Evolutionary conservation across 1,139 yeast genomes (phyloP).

Genomic region (Hansenula sp.): DNA sequence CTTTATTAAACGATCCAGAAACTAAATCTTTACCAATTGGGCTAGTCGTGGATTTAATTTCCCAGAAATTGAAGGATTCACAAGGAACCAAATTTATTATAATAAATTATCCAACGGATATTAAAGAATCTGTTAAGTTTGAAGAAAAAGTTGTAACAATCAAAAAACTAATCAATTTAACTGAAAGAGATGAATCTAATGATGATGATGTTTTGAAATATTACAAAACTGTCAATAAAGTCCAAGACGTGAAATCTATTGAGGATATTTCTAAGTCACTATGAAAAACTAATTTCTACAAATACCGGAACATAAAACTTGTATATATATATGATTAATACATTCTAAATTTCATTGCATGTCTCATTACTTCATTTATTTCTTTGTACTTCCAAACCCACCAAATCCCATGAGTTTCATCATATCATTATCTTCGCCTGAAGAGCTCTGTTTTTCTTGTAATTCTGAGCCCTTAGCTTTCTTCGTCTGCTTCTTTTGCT

Average conservation of each 20-base stretch:
- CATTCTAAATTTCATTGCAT: background rate
- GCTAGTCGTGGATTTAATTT: conserved; percentile 50
- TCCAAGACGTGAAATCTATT: conserved; percentile 11
- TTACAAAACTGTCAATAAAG: conserved; percentile 53
- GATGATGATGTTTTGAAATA: conserved; percentile 43
- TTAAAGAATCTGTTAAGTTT: conserved; percentile 53
- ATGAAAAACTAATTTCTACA: background rate
- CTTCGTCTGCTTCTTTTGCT: conserved; percentile 25
- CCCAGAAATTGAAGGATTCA: conserved; percentile 34
- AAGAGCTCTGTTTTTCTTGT: conserved; percentile 8
- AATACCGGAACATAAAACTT: background rate
- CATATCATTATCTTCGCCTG: conserved; percentile 29
- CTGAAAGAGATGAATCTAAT: conserved; percentile 20
- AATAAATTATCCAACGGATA: conserved; percentile 52
- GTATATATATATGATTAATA: background rate
- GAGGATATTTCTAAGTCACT: conserved; percentile 15
- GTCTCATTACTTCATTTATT: conserved; percentile 11
- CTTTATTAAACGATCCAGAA: conserved; percentile 27
- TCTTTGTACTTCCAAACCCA: conserved; percentile 38
- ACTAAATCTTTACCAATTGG: conserved; percentile 47
- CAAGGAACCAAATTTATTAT: conserved; percentile 40
- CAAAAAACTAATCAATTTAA: conserved; percentile 27
- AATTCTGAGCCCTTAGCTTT: conserved; percentile 13
- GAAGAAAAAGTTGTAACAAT: conserved; percentile 34
- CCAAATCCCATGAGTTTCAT: conserved; percentile 56